Base-by-base conservation (phyloP, 768 basidiomycete genomes). In the Collybia sp. region DNA sequence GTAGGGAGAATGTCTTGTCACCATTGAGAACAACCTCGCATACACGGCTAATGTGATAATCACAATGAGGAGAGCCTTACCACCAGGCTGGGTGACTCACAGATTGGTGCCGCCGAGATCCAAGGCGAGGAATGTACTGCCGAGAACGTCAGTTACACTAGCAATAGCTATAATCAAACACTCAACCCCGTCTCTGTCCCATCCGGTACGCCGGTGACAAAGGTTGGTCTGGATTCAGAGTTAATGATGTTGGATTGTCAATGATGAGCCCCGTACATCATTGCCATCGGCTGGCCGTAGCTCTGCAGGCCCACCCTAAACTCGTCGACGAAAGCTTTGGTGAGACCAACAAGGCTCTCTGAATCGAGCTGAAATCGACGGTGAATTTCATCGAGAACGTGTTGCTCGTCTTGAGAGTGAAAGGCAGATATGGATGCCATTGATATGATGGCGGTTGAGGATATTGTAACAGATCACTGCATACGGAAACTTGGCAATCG, bases 61-160 rank as follows among this genome's bases (percentile, higher is more conserved):
- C 47, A 53, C 53, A 53, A 39, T 42, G 43, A 40, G 39, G 30
- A 34, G 41, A 32, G 35, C 17, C 30, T 12, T 25, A 12, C 13
- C 36, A 42, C 19, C 6, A 1, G 40, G 18, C 40, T 12, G 30
- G 10, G 30, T 32, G 17, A 72, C 88, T 62, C 66, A 96, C 88
- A 99, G 77, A 62, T 99, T 99, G 17, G 96, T 99, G 46, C 96
- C 96, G 34, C 96, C 96, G 15, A 99, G 79, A 71, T 99, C 95
- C 15, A 98, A 76, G 3, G 96, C 94, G 44, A 98, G 80, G 67
- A 96, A 99, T 5, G 93, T 95, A 38, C 93, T 96, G 56, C 41
- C 42, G 42, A 47, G 38, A 25, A 19, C 11, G 44, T 30, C 25
- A 16, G 41, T 35, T 40, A 37, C 43, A 34, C 30, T 48, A 31